Percentiles rank a stretch among this genome's conserved stretches.
These are phyloP conservation scores for Candida argentea DNA, from an alignment of 805 yeast species.

Conservation along the genomic window DNA sequence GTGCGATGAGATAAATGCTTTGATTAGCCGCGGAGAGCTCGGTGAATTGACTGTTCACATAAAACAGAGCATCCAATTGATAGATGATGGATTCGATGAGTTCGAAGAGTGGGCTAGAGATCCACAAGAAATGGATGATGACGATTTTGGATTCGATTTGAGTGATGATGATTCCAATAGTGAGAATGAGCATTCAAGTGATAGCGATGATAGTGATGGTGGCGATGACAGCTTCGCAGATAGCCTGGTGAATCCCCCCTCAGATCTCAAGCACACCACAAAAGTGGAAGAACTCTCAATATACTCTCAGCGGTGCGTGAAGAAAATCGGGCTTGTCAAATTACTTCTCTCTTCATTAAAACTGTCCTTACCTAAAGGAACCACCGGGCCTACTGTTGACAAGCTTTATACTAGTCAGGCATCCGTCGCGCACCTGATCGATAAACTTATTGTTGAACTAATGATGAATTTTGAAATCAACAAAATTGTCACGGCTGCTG, in stretches of 20 bases:
- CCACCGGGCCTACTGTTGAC: constrained; percentile 37
- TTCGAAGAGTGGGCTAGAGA: constrained; percentile 59
- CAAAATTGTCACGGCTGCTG: too few species aligned
- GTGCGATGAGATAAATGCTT: constrained; percentile 39
- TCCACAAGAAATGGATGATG: constrained; percentile 36
- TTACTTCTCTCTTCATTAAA: constrained; percentile 47
- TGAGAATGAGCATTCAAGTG: not conserved
- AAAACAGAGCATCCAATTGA: constrained; percentile 31
- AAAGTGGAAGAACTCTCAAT: constrained; percentile 19
- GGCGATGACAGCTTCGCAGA: constrained; percentile 12
- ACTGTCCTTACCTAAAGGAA: constrained; percentile 44
- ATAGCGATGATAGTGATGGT: constrained; percentile 5
- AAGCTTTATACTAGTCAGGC: constrained; percentile 33
- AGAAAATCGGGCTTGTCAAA: constrained; percentile 46
- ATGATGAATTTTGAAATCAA: constrained; percentile 38
- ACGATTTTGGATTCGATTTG: constrained; percentile 45
- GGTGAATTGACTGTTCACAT: constrained; percentile 42
- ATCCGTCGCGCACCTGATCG: constrained; percentile 37
- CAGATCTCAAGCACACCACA: constrained; percentile 3
- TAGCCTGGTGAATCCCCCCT: constrained; percentile 5
- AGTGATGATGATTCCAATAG: constrained; percentile 19
- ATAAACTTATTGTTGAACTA: constrained; percentile 48
- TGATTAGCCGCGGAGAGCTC: constrained; percentile 40
- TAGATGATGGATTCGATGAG: constrained; percentile 59
- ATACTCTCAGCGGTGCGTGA: constrained; percentile 40